phyloP scores from a whole-genome alignment of 176 grass and related monocot species.

The Aegilops umbellulata region DNA sequence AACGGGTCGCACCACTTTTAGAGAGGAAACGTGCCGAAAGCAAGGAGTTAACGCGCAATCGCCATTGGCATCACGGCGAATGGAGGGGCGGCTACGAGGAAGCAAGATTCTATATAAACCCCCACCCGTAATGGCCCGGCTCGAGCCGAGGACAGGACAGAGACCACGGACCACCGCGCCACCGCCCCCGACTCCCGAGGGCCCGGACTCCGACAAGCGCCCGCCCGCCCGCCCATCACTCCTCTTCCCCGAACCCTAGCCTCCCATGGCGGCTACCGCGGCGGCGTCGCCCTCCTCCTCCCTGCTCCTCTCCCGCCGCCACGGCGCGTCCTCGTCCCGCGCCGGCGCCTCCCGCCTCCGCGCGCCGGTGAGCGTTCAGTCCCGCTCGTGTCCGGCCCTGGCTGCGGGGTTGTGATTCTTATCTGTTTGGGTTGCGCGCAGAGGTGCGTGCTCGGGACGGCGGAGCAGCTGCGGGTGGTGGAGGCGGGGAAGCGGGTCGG shows the following conservation, averaged over 20 bases:
- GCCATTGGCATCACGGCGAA: neutral
- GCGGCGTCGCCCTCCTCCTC: slow-evolving; percentile 24
- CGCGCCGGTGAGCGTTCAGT: slow-evolving; percentile 38
- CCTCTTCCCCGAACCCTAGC: slow-evolving; percentile 21
- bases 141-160: neutral
- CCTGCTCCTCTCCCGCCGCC: slow-evolving; percentile 22
- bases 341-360: slow-evolving; percentile 32
- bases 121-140: neutral
- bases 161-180: slow-evolving; percentile 6
- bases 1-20: too few relatives aligned
- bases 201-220: slow-evolving; percentile 21
- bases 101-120: slow-evolving; percentile 1
- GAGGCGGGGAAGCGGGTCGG: slow-evolving; percentile 17
- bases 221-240: neutral
- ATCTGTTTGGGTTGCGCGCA: slow-evolving; percentile 8
- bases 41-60: neutral
- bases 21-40: too few relatives aligned
- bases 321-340: neutral
- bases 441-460: slow-evolving; percentile 42
- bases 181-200: neutral
- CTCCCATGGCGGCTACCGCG: slow-evolving; percentile 37
- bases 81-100: neutral
- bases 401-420: neutral
- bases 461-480: slow-evolving; percentile 36
- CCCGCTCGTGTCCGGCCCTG: neutral